Evolutionary conservation across 805 yeast genomes (phyloP), one percentile per base, ranked within the genome.

Genomic region (Blastobotrys muscicola): DNA sequence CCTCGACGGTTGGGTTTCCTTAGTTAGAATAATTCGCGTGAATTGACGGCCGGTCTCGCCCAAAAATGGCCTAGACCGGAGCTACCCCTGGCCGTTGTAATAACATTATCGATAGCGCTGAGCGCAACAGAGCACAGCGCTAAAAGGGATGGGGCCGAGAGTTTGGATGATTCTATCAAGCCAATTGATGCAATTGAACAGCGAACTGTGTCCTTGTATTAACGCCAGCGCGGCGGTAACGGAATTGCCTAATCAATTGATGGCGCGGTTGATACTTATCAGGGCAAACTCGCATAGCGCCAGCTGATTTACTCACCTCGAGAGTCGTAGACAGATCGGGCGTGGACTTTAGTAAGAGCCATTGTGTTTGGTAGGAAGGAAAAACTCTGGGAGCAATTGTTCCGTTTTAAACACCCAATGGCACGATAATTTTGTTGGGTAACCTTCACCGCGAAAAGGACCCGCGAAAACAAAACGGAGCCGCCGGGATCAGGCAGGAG

Each of bases 251-350:
- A 4, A 15, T n/a, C 36, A 13, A 33, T 33, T 15, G 9, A 9
- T 11, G 15, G 26, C 26, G 26, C 26, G 26, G 6, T 6, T 20
- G 6, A 6, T 6, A 6, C 26, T 20, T 20, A 6, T 20, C 26
- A 20, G n/a, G n/a, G n/a, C n/a, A 20, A 20, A 20, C 4, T 20
- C 6, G 26, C 26, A 20, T 4, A 20, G 26, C 4, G 26, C 26
- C 26, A 6, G 26, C 6, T 20, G 26, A 4, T 29, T 4, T 36
- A 59, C 64, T 33, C 52, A 74, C 97, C 97, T 75, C 98, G 86
- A 62, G 97, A 90, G 76, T 90, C 98, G 82, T 92, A 90, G 72
- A 90, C 95, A 78, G 80, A 83, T 75, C 98, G 89, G 63, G 97
- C 85, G 71, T 75, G 80, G 60, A 89, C 73, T 72, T 90, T 89